Percentiles rank a stretch among this genome's conserved stretches.
Evolutionary conservation across 768 basidiomycete species (phyloP).

Genomic region (Phanerodontia chrysosporium): DNA sequence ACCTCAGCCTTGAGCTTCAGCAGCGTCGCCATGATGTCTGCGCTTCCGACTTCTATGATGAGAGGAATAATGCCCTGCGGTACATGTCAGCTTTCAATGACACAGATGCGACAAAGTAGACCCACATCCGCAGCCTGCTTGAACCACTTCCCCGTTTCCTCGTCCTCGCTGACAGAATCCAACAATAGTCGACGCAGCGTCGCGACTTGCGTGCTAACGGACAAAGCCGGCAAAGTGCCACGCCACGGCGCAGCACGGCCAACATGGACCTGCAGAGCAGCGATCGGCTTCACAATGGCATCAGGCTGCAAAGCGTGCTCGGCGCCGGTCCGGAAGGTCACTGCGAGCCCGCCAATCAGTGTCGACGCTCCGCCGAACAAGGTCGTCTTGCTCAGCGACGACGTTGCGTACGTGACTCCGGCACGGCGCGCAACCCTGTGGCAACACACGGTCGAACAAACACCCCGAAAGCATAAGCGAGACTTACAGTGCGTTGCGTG

Average conservation of each 20-base stretch:
- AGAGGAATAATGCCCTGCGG: slow-evolving; percentile 65
- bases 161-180: slow-evolving; percentile 28
- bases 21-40: slow-evolving; percentile 79
- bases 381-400: slow-evolving; percentile 29
- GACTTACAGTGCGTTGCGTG: slow-evolving; percentile 67
- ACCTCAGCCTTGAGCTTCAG: slow-evolving; percentile 65
- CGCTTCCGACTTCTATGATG: slow-evolving; percentile 69
- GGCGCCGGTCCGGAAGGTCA: slow-evolving; percentile 39
- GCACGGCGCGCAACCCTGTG: slow-evolving; percentile 59
- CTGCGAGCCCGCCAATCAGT: slow-evolving; percentile 38
- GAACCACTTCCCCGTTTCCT: slow-evolving; percentile 31
- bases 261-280: slow-evolving; percentile 42
- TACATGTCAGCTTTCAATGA: neutral
- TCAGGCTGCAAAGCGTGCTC: slow-evolving; percentile 34
- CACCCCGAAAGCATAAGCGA: slow-evolving; percentile 2
- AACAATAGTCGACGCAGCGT: slow-evolving; percentile 64
- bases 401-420: slow-evolving; percentile 42
- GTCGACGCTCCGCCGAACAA: slow-evolving; percentile 20
- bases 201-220: slow-evolving; percentile 81
- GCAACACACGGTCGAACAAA: neutral
- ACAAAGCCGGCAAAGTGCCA: slow-evolving; percentile 24
- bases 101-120: neutral
- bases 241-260: slow-evolving; percentile 22
- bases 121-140: slow-evolving; percentile 31
- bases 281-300: slow-evolving; percentile 40